Percentiles rank a stretch among this genome's conserved stretches.
Evolutionary conservation across 371 early-diverging fungal species (phyloP).

Genomic region (Synchytrium microbalum): DNA sequence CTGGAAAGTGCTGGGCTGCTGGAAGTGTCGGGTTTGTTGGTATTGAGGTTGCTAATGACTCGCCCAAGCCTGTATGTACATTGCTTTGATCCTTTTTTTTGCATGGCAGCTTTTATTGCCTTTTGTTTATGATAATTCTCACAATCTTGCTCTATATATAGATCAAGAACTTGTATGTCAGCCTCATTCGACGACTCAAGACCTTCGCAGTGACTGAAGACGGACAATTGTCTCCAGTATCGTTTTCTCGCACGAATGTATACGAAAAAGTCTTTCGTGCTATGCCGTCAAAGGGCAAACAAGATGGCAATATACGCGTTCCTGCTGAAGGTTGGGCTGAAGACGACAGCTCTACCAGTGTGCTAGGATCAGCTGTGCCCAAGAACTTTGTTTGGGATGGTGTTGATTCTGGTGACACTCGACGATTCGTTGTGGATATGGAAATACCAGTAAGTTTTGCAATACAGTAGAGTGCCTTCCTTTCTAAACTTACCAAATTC

Average conservation of each 20-base stretch:
- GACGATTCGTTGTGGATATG: slow-evolving; percentile 23
- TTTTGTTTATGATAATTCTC: not conserved
- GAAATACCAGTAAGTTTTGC: slow-evolving; percentile 26
- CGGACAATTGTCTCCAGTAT: slow-evolving; percentile 12
- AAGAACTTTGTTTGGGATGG: slow-evolving; percentile 23
- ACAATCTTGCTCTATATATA: slow-evolving; percentile 8
- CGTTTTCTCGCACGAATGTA: slow-evolving; percentile 22
- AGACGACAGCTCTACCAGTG: slow-evolving; percentile 7
- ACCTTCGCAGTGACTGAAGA: slow-evolving; percentile 21
- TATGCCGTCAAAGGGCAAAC: not conserved
- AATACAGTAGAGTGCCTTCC: not conserved
- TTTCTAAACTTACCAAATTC: not conserved
- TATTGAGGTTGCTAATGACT: slow-evolving; percentile 28
- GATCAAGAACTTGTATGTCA: slow-evolving; percentile 23
- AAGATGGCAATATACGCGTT: not conserved
- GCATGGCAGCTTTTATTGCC: not conserved
- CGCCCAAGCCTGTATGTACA: slow-evolving; percentile 19
- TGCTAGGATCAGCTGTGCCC: slow-evolving; percentile 1
- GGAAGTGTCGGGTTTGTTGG: slow-evolving; percentile 31
- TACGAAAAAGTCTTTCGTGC: slow-evolving; percentile 10
- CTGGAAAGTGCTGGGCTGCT: slow-evolving; percentile 18
- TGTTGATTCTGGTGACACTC: slow-evolving; percentile 18
- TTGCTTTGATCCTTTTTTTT: too few relatives aligned
- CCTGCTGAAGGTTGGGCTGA: slow-evolving; percentile 14
- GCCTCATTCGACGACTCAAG: slow-evolving; percentile 30